Evolutionary conservation across 1,284 basidiomycete species (phyloP), one percentile per base, ranked within the genome.

Genomic region (Sporisorium reilianum): DNA sequence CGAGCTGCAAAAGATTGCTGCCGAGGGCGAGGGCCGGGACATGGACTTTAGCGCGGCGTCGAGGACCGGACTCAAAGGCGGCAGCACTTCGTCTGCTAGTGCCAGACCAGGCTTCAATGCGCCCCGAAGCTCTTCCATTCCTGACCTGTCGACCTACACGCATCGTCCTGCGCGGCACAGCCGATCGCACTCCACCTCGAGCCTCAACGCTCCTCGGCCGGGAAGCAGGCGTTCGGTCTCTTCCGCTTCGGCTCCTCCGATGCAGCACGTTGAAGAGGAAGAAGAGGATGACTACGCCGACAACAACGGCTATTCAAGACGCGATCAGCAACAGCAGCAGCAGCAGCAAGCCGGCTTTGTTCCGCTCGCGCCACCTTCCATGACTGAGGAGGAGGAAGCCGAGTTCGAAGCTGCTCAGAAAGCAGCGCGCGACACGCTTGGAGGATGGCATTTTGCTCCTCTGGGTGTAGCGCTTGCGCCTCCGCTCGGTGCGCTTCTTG

Each of bases 341-440:
- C 34, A 34, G 34, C 12, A 55, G 30, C 67, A 61, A 46, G 49
- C 57, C 20, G 25, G 34, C 30, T 64, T 55, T 25, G 45, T 52
- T 8, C 53, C 58, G 20, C 54, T 51, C 9, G 53, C 61, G n/a
- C 58, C 65, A 11, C 62, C 64, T 28, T 68, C 65, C 14, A 51
- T 74, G 50, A 64, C 64, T 14, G 55, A 60, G 26, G 74, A 72
- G 20, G 74, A 76, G 36, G 49, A 85, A 34, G 85, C 78, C 48
- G 91, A 88, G 28, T 82, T 90, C 94, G 80, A 97, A 92, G 28
- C 95, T 93, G 57, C 88, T 88, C 67, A 70, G 30, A 62, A 54
- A 28, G 59, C 66, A 6, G 69, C 66, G 5, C 46, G 53, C 34
- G 64, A 68, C 12, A 64, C 61, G 1, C 65, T 81, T 14, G 70